Evolutionary conservation across 331 rosid species (phyloP), one percentile per base, ranked within the genome.

Genomic region (Pyrus hybrid): DNA sequence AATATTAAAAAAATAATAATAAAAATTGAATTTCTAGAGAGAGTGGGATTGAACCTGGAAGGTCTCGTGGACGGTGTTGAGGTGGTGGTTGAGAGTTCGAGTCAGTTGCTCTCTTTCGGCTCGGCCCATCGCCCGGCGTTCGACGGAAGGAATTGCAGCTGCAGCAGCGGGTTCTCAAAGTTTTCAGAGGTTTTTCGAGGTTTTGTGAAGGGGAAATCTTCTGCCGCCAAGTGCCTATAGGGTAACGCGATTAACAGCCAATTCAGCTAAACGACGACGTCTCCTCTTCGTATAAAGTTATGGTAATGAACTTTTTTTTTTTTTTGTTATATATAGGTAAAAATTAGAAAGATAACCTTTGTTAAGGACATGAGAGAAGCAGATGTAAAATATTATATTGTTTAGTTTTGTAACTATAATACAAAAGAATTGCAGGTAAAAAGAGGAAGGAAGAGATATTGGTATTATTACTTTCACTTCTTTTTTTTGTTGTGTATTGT

Each of bases 21-120:
- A 5, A 6, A n/a, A 49, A 66, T 30, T 20, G 37, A 13, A 63
- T 10, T 23, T 66, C 1, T 4, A 41, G 4, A 22, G 43, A 68
- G 33, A 3, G 2, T 33, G 70, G 35, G 1, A 11, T 35, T 9
- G 53, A 37, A 84, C 93, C 88, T 86, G 91, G 3, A 89, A 85
- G 71, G 91, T 91, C 25, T 93, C 97, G 61, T 87, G 91, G 84
- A 93, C 80, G 71, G 85, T 86, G 67, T 82, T 79, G 51, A 89
- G 91, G 81, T 91, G 90, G 18, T 87, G 79, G 71, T 8, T 83
- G 28, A 91, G 81, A 45, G 83, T 18, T 29, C 58, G 78, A 81
- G 71, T 64, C 2, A 93, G 88, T 3, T 77, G 83, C 63, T 86
- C 93, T 69, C 78, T 91, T 84, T 83, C 93, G 0, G 71, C 75